Evolutionary conservation across 2,329 filamentous ascomycete genomes (phyloP), one percentile per base, ranked within the genome.

Genomic region (Microsporum ferrugineum): DNA sequence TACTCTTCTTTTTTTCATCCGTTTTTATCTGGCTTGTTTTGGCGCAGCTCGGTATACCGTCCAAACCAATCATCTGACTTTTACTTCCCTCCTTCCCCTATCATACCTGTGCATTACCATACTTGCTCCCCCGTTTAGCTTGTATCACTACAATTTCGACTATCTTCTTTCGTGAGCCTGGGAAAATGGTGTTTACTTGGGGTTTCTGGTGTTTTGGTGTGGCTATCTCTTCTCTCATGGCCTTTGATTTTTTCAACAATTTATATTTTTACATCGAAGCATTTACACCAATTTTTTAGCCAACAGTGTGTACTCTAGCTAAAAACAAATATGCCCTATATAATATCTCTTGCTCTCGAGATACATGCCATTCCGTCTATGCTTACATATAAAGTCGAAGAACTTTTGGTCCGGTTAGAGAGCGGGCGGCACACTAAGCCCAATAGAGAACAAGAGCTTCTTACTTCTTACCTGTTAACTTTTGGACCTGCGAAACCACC

Each of bases 391-490:
- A 27, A 27, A 17, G 4, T 27, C 3, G 27, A 8, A 29, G 8
- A 31, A 12, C 7, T 31, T 12, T 7, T 39, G 5, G 8, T 39
- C 14, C 3, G 38, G 38, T 3, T 14, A 17, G n/a, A 2, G 43
- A 17, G 51, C 6, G 31, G 14, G 51, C n/a, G n/a, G 51, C 51
- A 55, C 51, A 36, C 51, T 55, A 55, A 23, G 51, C 51, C 51
- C 7, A 36, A 55, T 34, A 34, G 51, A 55, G 51, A 36, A 34
- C 51, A 29, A 55, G 51, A 55, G 51, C 51, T 55, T 55, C 29
- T 5, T 31, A 51, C 7, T 39, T 29, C 7, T 43, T 57, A 57
- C 55, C 36, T 57, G 55, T 57, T 57, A 57, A 57, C 55, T 57
- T 57, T 39, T 31, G 36, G 12, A 29, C 14, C 17, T 33, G 55